A percentile compares a stretch with the other conserved stretches of the same genome.
Evolutionary conservation across 83 land plant species (phyloP).

Genomic region (Thuja plicata): DNA sequence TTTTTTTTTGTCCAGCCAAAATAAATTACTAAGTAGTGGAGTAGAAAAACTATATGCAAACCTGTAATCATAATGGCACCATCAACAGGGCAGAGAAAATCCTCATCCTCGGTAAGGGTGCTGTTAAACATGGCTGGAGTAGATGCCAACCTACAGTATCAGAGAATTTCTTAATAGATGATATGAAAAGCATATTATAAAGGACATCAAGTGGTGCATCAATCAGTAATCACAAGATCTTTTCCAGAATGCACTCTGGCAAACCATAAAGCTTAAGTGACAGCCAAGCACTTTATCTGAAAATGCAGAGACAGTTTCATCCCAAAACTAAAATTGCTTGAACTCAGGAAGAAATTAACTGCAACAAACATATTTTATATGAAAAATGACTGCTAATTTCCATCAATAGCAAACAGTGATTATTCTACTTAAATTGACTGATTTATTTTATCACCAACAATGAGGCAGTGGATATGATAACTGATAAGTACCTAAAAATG

Average conservation of each 20-base stretch:
- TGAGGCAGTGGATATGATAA: neutral
- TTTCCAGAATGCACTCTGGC: constrained; percentile 5
- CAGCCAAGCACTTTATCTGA: neutral
- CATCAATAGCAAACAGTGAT: neutral
- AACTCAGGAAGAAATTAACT: neutral
- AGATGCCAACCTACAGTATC: constrained; percentile 83
- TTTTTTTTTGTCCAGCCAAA: neutral
- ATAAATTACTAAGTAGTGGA: neutral
- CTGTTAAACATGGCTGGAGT: constrained; percentile 99
- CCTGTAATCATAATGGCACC: constrained; percentile 99
- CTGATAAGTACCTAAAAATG: constrained; percentile 1
- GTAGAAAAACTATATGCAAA: constrained; percentile 18
- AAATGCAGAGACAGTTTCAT: neutral
- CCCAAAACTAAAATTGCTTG: neutral
- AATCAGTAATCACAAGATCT: neutral
- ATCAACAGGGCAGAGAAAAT: constrained; percentile 82
- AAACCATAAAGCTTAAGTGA: neutral
- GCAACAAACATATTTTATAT: neutral
- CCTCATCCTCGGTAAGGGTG: constrained; percentile 72
- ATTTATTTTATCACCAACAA: neutral
- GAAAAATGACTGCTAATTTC: neutral
- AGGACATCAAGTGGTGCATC: neutral
- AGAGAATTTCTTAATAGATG: neutral
- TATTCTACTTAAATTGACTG: neutral
- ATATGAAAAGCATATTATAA: neutral